These are phyloP conservation scores for Plectosphaerella plurivora DNA, from an alignment of 2,329 filamentous ascomycete species.

Conservation along the genomic window DNA sequence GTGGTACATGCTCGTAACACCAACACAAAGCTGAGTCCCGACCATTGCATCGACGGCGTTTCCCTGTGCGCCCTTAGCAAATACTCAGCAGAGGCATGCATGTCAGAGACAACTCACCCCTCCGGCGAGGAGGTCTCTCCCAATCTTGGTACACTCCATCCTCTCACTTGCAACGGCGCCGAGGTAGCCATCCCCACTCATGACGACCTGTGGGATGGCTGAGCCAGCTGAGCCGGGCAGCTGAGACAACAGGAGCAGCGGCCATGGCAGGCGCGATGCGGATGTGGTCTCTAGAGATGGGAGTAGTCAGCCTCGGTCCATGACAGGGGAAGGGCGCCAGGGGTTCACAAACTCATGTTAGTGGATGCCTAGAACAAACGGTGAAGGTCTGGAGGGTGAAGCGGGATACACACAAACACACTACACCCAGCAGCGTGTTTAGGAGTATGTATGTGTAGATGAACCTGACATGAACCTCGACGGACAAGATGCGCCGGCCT, in stretches of 20 bases:
- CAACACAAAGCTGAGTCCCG: constrained; percentile 70
- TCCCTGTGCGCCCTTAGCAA: constrained; percentile 36
- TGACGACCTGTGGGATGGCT: constrained; percentile 10
- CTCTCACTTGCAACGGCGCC: constrained; percentile 71
- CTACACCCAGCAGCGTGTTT: too few species aligned
- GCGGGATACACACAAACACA: too few species aligned
- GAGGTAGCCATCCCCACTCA: constrained; percentile 15
- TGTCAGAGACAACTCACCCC: constrained; percentile 33
- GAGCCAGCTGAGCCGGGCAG: neutral
- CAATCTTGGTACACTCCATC: constrained; percentile 64
- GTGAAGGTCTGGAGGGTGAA: too few species aligned
- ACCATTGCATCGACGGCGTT: constrained; percentile 76
- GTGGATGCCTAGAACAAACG: too few species aligned
- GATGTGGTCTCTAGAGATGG: too few species aligned
- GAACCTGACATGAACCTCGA: too few species aligned
- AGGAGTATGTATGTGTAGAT: too few species aligned
- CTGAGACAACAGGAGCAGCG: neutral
- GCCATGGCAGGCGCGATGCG: neutral
- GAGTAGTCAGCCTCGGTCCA: neutral
- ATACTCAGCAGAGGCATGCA: too few species aligned
- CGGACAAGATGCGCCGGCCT: too few species aligned
- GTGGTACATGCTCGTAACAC: constrained; percentile 73
- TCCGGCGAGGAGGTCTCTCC: constrained; percentile 53
- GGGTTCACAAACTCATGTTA: neutral
- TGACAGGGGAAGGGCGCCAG: neutral